A percentile compares a stretch with the other conserved stretches of the same genome.
Conservation (phyloP, 2,329 filamentous ascomycete genomes). For the Pseudogymnoascus sp. region DNA sequence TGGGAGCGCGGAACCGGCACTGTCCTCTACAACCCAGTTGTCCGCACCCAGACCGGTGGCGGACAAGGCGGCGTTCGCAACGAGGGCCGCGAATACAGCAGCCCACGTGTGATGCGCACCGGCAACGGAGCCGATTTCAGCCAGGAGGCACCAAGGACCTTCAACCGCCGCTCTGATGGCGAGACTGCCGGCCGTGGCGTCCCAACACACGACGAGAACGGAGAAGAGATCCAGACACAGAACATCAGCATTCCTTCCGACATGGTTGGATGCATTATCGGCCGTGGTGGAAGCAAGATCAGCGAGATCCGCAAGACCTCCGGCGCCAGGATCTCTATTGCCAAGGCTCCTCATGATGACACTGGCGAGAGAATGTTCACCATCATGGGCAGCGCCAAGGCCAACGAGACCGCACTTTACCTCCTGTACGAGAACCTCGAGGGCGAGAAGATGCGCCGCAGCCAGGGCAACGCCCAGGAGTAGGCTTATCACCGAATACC, state of each 20-base stretch:
- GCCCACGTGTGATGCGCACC: slow-evolving; percentile 79
- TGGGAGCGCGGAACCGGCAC: slow-evolving; percentile 96
- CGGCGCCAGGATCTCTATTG: slow-evolving; percentile 93
- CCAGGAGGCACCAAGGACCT: slow-evolving; percentile 63
- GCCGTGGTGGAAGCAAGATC: slow-evolving; percentile 90
- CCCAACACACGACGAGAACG: slow-evolving; percentile 88
- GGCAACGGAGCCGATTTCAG: slow-evolving; percentile 98
- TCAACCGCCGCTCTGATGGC: slow-evolving; percentile 74
- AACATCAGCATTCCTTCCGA: slow-evolving; percentile 99
- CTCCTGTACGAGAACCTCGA: slow-evolving; percentile 98
- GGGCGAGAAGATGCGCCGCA: slow-evolving; percentile 97
- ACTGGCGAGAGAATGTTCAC: slow-evolving; percentile 99
- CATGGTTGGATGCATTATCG: slow-evolving; percentile 99
- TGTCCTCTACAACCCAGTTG: slow-evolving; percentile 93
- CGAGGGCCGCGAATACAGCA: slow-evolving; percentile 49
- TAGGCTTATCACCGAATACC: slow-evolving; percentile 40
- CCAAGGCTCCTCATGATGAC: slow-evolving; percentile 86
- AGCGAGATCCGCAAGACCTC: slow-evolving; percentile 97
- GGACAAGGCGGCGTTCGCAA: slow-evolving; percentile 32
- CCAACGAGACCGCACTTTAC: slow-evolving; percentile 93
- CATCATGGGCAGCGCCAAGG: slow-evolving; percentile 89
- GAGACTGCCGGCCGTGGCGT: slow-evolving; percentile 75
- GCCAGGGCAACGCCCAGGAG: slow-evolving; percentile 53
- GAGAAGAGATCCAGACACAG: slow-evolving; percentile 95
- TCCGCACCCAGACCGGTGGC: slow-evolving; percentile 69